These are phyloP conservation scores for Pyrrhoderma noxium DNA, from an alignment of 1,284 basidiomycete species.

Conservation along the genomic window DNA sequence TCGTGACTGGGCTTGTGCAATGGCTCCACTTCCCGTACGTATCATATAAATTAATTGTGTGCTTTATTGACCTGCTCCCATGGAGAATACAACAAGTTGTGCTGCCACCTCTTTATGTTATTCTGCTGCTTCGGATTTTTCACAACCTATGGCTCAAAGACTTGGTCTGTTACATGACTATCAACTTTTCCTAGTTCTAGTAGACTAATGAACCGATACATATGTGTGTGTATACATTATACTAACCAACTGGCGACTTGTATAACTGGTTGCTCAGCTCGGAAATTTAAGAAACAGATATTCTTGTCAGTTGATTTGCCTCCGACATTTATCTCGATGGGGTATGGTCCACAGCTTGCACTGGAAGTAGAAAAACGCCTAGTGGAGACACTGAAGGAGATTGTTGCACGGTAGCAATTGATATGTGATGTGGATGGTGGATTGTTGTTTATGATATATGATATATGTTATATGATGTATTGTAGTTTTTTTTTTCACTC, in stretches of 20 bases:
- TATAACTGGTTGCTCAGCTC: constrained; percentile 34
- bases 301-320: constrained; percentile 66
- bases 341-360: constrained; percentile 39
- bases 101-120: constrained; percentile 64
- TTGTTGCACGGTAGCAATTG: constrained; percentile 18
- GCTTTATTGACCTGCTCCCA: constrained; percentile 18
- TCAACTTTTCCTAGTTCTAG: constrained; percentile 4
- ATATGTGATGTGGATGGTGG: not conserved
- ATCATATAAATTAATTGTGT: constrained; percentile 5
- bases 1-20: constrained; percentile 79
- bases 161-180: constrained; percentile 48
- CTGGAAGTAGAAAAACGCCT: constrained; percentile 53
- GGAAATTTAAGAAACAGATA: constrained; percentile 56
- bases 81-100: constrained; percentile 34
- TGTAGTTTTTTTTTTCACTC: too few relatives aligned
- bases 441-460: too few relatives aligned
- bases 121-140: constrained; percentile 53
- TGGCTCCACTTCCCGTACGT: constrained; percentile 49
- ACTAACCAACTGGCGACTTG: too few relatives aligned
- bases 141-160: constrained; percentile 69
- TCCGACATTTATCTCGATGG: constrained; percentile 34
- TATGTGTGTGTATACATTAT: too few relatives aligned
- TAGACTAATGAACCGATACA: not conserved
- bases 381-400: constrained; percentile 38
- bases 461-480: too few relatives aligned